A percentile compares a stretch with the other conserved stretches of the same genome.
Conservation (phyloP, 1,284 basidiomycete species). For the Garcileccinum viscosum region DNA sequence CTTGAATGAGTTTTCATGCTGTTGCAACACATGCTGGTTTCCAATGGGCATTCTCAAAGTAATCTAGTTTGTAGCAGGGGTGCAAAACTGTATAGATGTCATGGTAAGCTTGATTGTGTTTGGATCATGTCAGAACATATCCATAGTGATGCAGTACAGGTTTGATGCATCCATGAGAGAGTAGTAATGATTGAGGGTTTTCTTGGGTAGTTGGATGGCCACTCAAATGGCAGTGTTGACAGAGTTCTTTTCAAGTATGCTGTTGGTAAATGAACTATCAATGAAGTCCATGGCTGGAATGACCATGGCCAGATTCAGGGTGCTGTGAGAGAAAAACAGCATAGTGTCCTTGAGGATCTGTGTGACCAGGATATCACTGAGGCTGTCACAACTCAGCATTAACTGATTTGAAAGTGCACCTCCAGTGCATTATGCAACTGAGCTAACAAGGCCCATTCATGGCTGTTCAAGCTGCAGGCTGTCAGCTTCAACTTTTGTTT, state of each 20-base stretch:
- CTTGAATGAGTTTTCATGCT: not conserved
- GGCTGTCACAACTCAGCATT: not conserved
- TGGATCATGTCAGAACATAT: not conserved
- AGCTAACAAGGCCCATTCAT: not conserved
- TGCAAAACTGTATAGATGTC: slow-evolving; percentile 22
- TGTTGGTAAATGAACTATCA: slow-evolving; percentile 22
- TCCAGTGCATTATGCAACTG: not conserved
- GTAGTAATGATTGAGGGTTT: slow-evolving; percentile 38
- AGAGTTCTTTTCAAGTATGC: slow-evolving; percentile 7
- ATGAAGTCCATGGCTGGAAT: not conserved
- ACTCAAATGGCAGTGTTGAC: slow-evolving; percentile 16
- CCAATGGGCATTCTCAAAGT: slow-evolving; percentile 26
- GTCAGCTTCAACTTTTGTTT: not conserved
- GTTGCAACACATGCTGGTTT: slow-evolving; percentile 26
- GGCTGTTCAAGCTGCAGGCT: not conserved
- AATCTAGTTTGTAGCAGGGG: slow-evolving; percentile 28
- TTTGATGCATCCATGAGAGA: slow-evolving; percentile 31
- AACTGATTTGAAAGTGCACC: not conserved
- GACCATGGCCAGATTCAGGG: not conserved
- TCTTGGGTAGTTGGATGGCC: slow-evolving; percentile 27
- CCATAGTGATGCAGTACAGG: slow-evolving; percentile 15
- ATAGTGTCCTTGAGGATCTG: not conserved
- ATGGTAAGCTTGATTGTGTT: not conserved
- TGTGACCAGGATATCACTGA: not conserved
- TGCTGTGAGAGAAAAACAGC: not conserved